These are phyloP conservation scores for Neophaeococcomyces mojaviensis DNA, from an alignment of 2,329 filamentous ascomycete species.

Conservation along the genomic window DNA sequence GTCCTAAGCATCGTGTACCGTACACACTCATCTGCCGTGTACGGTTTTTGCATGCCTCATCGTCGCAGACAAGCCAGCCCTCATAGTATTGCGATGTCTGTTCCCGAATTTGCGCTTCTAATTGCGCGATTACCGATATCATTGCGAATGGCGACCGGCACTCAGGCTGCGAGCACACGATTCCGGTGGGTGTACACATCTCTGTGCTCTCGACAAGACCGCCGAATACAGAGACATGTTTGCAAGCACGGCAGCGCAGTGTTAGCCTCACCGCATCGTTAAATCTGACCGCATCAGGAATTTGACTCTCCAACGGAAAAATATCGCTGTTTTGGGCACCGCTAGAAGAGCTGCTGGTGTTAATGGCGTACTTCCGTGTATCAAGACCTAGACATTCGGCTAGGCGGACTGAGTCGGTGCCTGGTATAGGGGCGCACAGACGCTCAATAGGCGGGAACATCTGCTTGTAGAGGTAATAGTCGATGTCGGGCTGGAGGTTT, in stretches of 20 bases:
- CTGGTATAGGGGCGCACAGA: slow-evolving; percentile 89
- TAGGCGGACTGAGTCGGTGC: slow-evolving; percentile 81
- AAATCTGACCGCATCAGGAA: slow-evolving; percentile 86
- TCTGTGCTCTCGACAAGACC: slow-evolving; percentile 57
- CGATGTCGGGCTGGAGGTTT: slow-evolving; percentile 76
- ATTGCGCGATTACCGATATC: slow-evolving; percentile 72
- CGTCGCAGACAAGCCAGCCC: slow-evolving; percentile 84
- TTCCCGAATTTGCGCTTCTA: slow-evolving; percentile 74
- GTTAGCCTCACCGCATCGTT: slow-evolving; percentile 67
- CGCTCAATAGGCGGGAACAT: slow-evolving; percentile 97
- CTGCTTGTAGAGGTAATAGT: slow-evolving; percentile 97
- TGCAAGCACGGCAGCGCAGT: slow-evolving; percentile 77
- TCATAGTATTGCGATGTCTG: slow-evolving; percentile 84
- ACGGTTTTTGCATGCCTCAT: slow-evolving; percentile 74
- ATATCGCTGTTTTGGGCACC: slow-evolving; percentile 59
- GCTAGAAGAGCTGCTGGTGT: slow-evolving; percentile 45
- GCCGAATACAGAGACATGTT: slow-evolving; percentile 63
- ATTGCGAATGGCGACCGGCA: slow-evolving; percentile 62
- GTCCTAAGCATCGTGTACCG: slow-evolving; percentile 80
- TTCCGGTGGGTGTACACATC: slow-evolving; percentile 63
- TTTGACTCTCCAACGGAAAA: slow-evolving; percentile 86
- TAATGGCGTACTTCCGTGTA: slow-evolving; percentile 71
- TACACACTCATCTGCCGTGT: slow-evolving; percentile 92
- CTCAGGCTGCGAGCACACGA: slow-evolving; percentile 58
- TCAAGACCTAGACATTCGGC: slow-evolving; percentile 93